Percentiles rank a stretch among this genome's conserved stretches.
These are phyloP conservation scores for Phaeolepiota aurea DNA, from an alignment of 768 basidiomycete genomes.

Conservation along the genomic window DNA sequence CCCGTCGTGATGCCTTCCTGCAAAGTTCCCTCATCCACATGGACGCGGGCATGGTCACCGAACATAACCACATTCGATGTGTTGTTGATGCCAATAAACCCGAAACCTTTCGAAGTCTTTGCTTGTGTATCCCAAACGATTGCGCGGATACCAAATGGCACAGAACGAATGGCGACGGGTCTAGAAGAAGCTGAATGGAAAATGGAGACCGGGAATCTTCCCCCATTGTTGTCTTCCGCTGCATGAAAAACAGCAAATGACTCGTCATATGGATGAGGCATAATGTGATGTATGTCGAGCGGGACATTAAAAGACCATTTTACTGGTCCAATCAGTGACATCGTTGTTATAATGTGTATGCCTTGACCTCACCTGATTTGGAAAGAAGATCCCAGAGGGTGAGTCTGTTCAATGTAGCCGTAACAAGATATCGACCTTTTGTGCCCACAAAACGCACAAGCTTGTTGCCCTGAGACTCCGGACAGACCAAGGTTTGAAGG, in stretches of 20 bases:
- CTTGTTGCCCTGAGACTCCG: conserved; percentile 37
- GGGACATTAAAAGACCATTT: conserved; percentile 44
- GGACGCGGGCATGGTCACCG: conserved; percentile 47
- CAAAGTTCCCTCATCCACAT: conserved; percentile 16
- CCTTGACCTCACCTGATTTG: conserved; percentile 41
- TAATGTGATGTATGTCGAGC: conserved; percentile 30
- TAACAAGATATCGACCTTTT: conserved; percentile 63
- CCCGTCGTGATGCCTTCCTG: too few species aligned
- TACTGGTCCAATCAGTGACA: conserved; percentile 32
- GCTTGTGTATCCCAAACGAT: conserved; percentile 27
- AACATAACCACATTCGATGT: conserved; percentile 59
- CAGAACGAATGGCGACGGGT: conserved; percentile 29
- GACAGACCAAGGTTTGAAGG: conserved; percentile 49
- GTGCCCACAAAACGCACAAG: conserved; percentile 60
- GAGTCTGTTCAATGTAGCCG: conserved; percentile 38
- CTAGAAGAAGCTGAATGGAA: conserved; percentile 37
- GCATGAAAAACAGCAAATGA: conserved; percentile 50
- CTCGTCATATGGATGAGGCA: conserved; percentile 49
- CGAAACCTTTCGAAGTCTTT: conserved; percentile 29
- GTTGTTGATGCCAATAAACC: conserved; percentile 62
- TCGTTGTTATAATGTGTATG: conserved; percentile 1
- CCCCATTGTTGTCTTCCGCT: conserved; percentile 18
- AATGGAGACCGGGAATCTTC: conserved; percentile 30
- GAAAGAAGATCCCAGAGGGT: conserved; percentile 68
- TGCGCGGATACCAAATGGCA: conserved; percentile 62